Base-by-base conservation (phyloP, 108 stramenopile species). In the Cyclotella sp. region DNA sequence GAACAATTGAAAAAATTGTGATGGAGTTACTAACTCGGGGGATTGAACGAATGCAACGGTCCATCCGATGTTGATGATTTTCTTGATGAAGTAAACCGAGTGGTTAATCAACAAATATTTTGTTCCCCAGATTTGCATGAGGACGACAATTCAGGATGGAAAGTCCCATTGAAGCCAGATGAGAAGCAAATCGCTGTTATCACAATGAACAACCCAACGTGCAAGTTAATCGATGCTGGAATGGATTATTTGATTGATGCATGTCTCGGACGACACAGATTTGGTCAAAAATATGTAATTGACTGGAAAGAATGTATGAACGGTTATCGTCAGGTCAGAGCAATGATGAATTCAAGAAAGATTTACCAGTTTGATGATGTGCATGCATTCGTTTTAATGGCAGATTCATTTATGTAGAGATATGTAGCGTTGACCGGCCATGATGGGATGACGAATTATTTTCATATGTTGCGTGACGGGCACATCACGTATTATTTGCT, bases 391-490 rank as follows among this genome's bases (percentile, higher is more conserved):
- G 19, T 21, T 9, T 3, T n/a, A 4, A 22, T 9, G 14, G 41
- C 41, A 28, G 63, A 63, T 43, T n/a, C 18, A 12, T 63, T 63
- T 43, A 44, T 42, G 40, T 13, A 63, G 18, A n/a, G 40, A n/a
- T 63, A 63, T 43, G 42, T 43, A n/a, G 18, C 63, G 7, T 18
- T 63, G n/a, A 63, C 63, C 9, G 68, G 68, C 4, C 14, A 19
- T 21, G 55, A 57, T 41, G 68, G 68, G 9, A 69, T 69, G 55
- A 69, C 68, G 8, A 69, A 69, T 53, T 69, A 69, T 19, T 55
- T 69, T 57, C 68, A 69, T 53, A 54, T 69, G 42, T 51, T 69
- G 7, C 16, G n/a, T 55, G 55, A 15, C 7, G 68, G 68, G 4
- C 68, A 69, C 22, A 11, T 69, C 39, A 19, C 68, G 18, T 69